These are phyloP conservation scores for Medicago ruthenica DNA, from an alignment of 306 rosid species.

Conservation along the genomic window DNA sequence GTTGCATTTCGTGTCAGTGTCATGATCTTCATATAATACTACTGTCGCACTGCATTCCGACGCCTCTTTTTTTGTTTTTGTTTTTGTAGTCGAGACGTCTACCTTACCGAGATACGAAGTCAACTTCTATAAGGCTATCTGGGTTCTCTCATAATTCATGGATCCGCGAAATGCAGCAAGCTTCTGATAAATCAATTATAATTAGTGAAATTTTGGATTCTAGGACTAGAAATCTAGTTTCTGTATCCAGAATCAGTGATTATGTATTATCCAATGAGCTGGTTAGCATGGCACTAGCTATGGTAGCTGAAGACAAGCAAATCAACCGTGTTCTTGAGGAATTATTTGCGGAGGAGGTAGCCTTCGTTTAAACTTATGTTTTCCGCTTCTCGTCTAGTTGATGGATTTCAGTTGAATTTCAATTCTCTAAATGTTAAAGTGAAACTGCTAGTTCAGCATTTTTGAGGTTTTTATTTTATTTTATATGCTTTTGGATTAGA, in stretches of 20 bases:
- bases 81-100: slow-evolving; percentile 83
- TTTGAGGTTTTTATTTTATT: slow-evolving; percentile 1
- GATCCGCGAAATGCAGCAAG: slow-evolving; percentile 98
- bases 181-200: slow-evolving; percentile 90
- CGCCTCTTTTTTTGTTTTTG: not conserved
- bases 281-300: slow-evolving; percentile 97
- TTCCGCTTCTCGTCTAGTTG: slow-evolving; percentile 20
- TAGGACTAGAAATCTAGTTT: slow-evolving; percentile 94
- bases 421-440: slow-evolving; percentile 20
- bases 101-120: slow-evolving; percentile 74
- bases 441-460: slow-evolving; percentile 14
- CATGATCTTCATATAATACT: slow-evolving; percentile 33
- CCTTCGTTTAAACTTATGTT: slow-evolving; percentile 2
- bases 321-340: slow-evolving; percentile 99
- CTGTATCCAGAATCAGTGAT: slow-evolving; percentile 98
- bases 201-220: slow-evolving; percentile 97
- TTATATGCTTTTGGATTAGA: slow-evolving; percentile 25
- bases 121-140: slow-evolving; percentile 66
- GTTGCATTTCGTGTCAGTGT: slow-evolving; percentile 29
- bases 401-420: slow-evolving; percentile 31
- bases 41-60: not conserved
- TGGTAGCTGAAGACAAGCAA: slow-evolving; percentile 99
- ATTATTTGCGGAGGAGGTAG: slow-evolving; percentile 91
- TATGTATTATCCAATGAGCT: slow-evolving; percentile 94
- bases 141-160: slow-evolving; percentile 96